Evolutionary conservation across 495 filamentous ascomycete genomes (phyloP).

Genomic region (Xeromyces bisporus): DNA sequence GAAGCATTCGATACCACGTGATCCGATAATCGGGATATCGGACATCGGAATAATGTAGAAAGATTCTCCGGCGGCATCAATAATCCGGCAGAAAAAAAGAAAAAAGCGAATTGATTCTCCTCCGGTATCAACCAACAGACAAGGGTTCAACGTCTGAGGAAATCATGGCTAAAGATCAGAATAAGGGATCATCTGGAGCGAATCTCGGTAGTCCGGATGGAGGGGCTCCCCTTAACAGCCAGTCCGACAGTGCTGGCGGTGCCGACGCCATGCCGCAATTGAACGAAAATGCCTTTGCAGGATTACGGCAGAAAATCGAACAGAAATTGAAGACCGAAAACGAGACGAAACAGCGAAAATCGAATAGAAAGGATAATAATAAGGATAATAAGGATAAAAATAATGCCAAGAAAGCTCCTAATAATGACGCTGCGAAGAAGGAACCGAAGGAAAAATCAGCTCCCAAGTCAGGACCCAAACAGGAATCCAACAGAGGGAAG

Average conservation of each 20-base stretch:
- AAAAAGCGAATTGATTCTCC: background rate
- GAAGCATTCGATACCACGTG: conserved; percentile 2
- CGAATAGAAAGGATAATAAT: conserved; percentile 25
- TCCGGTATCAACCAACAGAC: too few relatives aligned
- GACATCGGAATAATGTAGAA: conserved; percentile 6
- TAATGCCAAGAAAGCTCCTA: conserved; percentile 2
- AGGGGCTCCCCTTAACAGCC: conserved; percentile 6
- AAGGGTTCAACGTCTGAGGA: too few relatives aligned
- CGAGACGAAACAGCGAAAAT: conserved; percentile 23
- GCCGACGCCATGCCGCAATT: conserved; percentile 28
- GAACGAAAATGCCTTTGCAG: conserved; percentile 42
- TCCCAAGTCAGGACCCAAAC: conserved; percentile 14
- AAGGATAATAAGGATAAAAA: conserved; percentile 5
- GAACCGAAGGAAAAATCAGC: conserved; percentile 14
- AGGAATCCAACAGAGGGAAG: conserved; percentile 20
- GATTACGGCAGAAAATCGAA: conserved; percentile 49
- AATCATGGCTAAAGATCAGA: conserved; percentile 25
- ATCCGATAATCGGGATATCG: conserved; percentile 7
- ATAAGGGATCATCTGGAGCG: conserved; percentile 22
- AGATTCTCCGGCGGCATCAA: conserved; percentile 16
- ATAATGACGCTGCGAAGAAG: conserved; percentile 8
- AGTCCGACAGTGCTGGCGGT: conserved; percentile 6
- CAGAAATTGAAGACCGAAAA: conserved; percentile 30
- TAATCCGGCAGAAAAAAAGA: conserved; percentile 5
- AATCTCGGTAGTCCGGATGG: conserved; percentile 8